Evolutionary conservation across 345 rosid species (phyloP).

Genomic region (Rhodamnia argentea): DNA sequence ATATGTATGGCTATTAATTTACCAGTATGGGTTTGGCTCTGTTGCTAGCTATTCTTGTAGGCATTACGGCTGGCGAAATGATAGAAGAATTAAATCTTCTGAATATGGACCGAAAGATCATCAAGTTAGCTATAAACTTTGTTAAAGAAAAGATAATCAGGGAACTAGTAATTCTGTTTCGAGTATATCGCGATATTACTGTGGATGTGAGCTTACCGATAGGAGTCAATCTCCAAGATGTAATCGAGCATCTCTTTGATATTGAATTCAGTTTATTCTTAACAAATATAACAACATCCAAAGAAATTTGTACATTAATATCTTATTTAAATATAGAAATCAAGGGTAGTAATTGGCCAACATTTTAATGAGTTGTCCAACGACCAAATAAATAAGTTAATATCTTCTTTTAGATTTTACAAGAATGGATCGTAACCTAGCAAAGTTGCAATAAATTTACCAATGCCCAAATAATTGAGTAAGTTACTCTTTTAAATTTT

Average conservation of each 20-base stretch:
- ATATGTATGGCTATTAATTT: not conserved
- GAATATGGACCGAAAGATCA: not conserved
- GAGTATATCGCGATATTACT: too few relatives aligned
- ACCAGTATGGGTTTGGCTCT: not conserved
- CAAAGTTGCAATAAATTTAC: too few relatives aligned
- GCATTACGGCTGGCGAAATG: too few relatives aligned
- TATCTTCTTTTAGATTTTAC: not conserved
- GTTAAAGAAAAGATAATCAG: not conserved
- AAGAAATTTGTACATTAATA: not conserved
- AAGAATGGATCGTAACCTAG: too few relatives aligned
- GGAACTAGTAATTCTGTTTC: too few relatives aligned
- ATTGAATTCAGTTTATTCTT: not conserved
- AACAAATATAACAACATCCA: not conserved
- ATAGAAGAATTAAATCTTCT: not conserved
- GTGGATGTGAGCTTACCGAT: too few relatives aligned
- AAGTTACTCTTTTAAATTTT: too few relatives aligned
- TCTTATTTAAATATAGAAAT: not conserved
- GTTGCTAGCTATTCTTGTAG: too few relatives aligned
- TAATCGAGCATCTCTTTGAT: too few relatives aligned
- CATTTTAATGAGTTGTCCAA: not conserved
- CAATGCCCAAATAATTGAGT: too few relatives aligned
- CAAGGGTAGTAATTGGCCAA: not conserved
- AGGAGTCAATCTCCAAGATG: too few relatives aligned
- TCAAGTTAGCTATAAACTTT: not conserved
- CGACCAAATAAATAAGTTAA: not conserved